phyloP scores from a whole-genome alignment of 1,284 basidiomycete genomes.

The Cryptococcus sp. region DNA sequence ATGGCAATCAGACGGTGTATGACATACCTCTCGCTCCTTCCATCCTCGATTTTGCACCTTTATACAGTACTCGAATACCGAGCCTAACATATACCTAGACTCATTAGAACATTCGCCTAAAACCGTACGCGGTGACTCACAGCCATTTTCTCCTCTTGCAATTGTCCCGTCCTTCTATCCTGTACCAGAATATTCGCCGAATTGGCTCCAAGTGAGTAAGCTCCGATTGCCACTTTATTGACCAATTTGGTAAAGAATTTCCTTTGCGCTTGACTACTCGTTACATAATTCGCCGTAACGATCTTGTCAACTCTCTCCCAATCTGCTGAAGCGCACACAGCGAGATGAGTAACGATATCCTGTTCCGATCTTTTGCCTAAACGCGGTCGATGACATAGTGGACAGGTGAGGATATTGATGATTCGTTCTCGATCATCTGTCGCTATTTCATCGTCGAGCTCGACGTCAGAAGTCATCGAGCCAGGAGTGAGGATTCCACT shows the following conservation, averaged over 20 bases:
- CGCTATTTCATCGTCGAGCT: constrained; percentile 52
- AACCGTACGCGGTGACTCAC: constrained; percentile 15
- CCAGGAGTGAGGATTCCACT: constrained; percentile 12
- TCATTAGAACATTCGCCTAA: background rate
- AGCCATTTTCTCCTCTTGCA: constrained; percentile 92
- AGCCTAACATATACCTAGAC: constrained; percentile 73
- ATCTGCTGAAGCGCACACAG: constrained; percentile 87
- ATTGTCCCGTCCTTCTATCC: constrained; percentile 79
- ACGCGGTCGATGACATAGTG: constrained; percentile 83
- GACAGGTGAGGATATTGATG: constrained; percentile 91
- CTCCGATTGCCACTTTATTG: constrained; percentile 73
- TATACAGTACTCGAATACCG: constrained; percentile 88
- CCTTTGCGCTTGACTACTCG: constrained; percentile 88
- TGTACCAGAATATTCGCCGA: constrained; percentile 91
- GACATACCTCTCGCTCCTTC: constrained; percentile 74
- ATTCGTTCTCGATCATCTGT: constrained; percentile 69
- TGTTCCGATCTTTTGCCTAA: constrained; percentile 80
- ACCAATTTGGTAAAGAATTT: constrained; percentile 94
- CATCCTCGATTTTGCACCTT: constrained; percentile 85
- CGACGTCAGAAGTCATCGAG: constrained; percentile 14
- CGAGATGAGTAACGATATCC: constrained; percentile 89
- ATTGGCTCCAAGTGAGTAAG: constrained; percentile 82
- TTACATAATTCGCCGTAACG: constrained; percentile 92
- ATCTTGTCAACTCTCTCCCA: constrained; percentile 85
- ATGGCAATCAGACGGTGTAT: background rate